phyloP scores from a whole-genome alignment of 2,329 filamentous ascomycete species.

The Fusarium sp. region DNA sequence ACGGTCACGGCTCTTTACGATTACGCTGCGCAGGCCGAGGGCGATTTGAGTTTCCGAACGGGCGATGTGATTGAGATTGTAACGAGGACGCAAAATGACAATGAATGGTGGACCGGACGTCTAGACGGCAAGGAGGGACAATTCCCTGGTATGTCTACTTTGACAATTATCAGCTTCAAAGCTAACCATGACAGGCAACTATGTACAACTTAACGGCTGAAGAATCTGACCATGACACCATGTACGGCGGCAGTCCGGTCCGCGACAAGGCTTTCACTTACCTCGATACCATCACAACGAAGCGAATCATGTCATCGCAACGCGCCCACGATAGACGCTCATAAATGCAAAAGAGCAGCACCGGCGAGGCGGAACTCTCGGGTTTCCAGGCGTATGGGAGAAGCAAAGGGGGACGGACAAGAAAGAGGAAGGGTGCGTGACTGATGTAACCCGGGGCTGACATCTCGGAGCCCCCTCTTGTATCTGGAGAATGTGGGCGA shows the following conservation, averaged over 20 bases:
- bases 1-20: slow-evolving; percentile 93
- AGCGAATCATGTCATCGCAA: slow-evolving; percentile 17
- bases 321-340: slow-evolving; percentile 22
- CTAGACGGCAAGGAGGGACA: slow-evolving; percentile 85
- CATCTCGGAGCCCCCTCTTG: neutral
- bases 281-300: slow-evolving; percentile 21
- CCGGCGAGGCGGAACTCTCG: neutral
- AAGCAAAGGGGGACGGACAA: slow-evolving; percentile 7
- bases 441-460: slow-evolving; percentile 8
- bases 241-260: neutral
- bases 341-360: slow-evolving; percentile 15
- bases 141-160: slow-evolving; percentile 80
- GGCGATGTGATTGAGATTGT: slow-evolving; percentile 93
- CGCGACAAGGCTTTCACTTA: slow-evolving; percentile 13
- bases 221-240: neutral
- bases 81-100: slow-evolving; percentile 84
- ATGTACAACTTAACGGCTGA: slow-evolving; percentile 54
- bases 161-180: neutral
- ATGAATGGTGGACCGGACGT: slow-evolving; percentile 97
- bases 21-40: slow-evolving; percentile 94
- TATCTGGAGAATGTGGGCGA: slow-evolving; percentile 29
- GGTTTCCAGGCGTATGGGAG: slow-evolving; percentile 9
- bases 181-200: slow-evolving; percentile 58
- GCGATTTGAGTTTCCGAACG: slow-evolving; percentile 88
- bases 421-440: neutral